These are phyloP conservation scores for Strobilomyces confusus DNA, from an alignment of 768 basidiomycete genomes.

Conservation along the genomic window DNA sequence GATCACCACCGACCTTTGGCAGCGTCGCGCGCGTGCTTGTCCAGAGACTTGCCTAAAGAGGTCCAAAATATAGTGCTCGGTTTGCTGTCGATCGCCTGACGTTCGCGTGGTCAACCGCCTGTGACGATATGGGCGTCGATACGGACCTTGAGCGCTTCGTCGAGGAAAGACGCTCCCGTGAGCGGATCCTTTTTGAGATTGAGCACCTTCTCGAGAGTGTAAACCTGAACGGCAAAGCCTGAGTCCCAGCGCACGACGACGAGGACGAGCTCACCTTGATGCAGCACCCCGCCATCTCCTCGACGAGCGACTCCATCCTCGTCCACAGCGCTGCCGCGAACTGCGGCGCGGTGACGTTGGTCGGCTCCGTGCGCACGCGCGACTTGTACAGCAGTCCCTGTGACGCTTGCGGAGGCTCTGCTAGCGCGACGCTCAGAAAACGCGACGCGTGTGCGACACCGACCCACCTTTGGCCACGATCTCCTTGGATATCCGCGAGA, in stretches of 20 bases:
- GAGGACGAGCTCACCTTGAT: slow-evolving; percentile 56
- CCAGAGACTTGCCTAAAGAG: slow-evolving; percentile 71
- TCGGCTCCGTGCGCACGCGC: slow-evolving; percentile 87
- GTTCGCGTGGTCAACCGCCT: background rate
- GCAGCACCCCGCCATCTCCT: slow-evolving; percentile 87
- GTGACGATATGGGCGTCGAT: background rate
- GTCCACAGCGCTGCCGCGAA: slow-evolving; percentile 58
- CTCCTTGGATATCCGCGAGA: slow-evolving; percentile 82
- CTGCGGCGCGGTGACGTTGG: slow-evolving; percentile 79
- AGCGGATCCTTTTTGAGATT: slow-evolving; percentile 80
- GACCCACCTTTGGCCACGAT: slow-evolving; percentile 68
- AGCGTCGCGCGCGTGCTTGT: slow-evolving; percentile 77
- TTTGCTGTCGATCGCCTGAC: slow-evolving; percentile 82
- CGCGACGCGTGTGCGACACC: too few species aligned
- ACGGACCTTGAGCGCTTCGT: slow-evolving; percentile 87
- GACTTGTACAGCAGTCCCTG: slow-evolving; percentile 68
- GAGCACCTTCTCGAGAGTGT: slow-evolving; percentile 92
- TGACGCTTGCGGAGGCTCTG: slow-evolving; percentile 23
- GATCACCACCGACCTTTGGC: slow-evolving; percentile 54
- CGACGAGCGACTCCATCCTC: slow-evolving; percentile 72
- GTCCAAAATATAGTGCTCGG: slow-evolving; percentile 93
- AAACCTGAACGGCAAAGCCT: slow-evolving; percentile 53
- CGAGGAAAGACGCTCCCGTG: slow-evolving; percentile 76
- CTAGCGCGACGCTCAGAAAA: too few species aligned
- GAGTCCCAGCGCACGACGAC: background rate